Conservation (phyloP, 108 stramenopile species). For the Discostella pseudostelligera region DNA sequence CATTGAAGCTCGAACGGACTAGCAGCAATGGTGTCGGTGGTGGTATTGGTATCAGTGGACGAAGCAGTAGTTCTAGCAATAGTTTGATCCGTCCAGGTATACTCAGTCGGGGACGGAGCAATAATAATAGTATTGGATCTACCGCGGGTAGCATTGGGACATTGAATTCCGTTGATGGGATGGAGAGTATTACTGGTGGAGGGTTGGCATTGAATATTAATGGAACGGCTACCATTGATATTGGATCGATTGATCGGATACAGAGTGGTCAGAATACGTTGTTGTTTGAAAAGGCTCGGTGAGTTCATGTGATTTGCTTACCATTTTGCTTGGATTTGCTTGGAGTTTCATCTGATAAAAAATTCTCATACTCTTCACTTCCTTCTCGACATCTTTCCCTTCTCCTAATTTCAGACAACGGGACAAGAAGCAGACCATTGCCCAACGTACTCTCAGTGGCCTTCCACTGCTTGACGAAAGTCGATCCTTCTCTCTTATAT, state of each 20-base stretch:
- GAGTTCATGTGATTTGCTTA: not conserved
- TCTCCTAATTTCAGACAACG: slow-evolving; percentile 10
- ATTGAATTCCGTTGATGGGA: slow-evolving; percentile 30
- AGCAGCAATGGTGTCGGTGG: slow-evolving; percentile 10
- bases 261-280: slow-evolving; percentile 74
- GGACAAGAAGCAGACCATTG: slow-evolving; percentile 42
- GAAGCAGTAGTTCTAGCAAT: slow-evolving; percentile 1
- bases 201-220: slow-evolving; percentile 10
- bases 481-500: slow-evolving; percentile 72
- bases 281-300: slow-evolving; percentile 56
- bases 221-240: slow-evolving; percentile 60
- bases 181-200: not conserved
- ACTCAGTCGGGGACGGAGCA: slow-evolving; percentile 20
- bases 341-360: too few relatives aligned
- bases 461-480: slow-evolving; percentile 56
- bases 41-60: slow-evolving; percentile 1
- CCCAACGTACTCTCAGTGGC: slow-evolving; percentile 23
- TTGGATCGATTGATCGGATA: slow-evolving; percentile 80
- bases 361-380: not conserved
- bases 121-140: slow-evolving; percentile 7
- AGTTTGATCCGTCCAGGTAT: slow-evolving; percentile 31
- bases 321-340: too few relatives aligned
- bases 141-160: slow-evolving; percentile 10
- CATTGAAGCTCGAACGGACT: slow-evolving; percentile 19
- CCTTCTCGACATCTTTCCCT: too few relatives aligned